phyloP scores from a whole-genome alignment of 768 basidiomycete genomes.

The Tremella mesenterica region DNA sequence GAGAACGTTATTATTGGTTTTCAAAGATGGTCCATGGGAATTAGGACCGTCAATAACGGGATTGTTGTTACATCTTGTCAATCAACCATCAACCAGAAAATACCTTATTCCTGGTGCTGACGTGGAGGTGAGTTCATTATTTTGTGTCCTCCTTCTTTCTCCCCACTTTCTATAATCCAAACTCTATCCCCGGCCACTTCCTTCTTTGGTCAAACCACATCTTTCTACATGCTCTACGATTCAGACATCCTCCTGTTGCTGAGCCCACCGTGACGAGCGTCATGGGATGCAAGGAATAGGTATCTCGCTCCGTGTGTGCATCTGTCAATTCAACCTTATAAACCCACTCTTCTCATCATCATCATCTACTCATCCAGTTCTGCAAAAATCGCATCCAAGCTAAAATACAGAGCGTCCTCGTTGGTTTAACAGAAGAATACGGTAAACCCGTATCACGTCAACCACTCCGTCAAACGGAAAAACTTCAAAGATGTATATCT shows the following conservation, averaged over 20 bases:
- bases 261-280: too few species aligned
- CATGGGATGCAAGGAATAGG: not conserved
- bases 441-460: slow-evolving; percentile 54
- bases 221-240: too few species aligned
- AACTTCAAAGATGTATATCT: slow-evolving; percentile 66
- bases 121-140: slow-evolving; percentile 81
- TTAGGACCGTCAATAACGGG: slow-evolving; percentile 68
- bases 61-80: slow-evolving; percentile 72
- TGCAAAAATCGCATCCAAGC: too few species aligned
- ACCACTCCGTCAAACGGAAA: slow-evolving; percentile 59
- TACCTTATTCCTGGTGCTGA: slow-evolving; percentile 75
- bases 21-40: slow-evolving; percentile 81
- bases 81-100: slow-evolving; percentile 70
- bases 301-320: too few species aligned
- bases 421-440: slow-evolving; percentile 85
- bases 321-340: too few species aligned
- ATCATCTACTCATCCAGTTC: too few species aligned
- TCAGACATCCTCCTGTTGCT: too few species aligned
- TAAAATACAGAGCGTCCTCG: slow-evolving; percentile 62
- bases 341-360: too few species aligned
- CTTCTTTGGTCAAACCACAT: too few species aligned
- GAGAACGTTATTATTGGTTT: slow-evolving; percentile 69
- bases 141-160: too few species aligned
- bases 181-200: too few species aligned
- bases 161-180: too few species aligned